A percentile compares a stretch with the other conserved stretches of the same genome.
These are phyloP conservation scores for Coemansia reversa DNA, from an alignment of 192 early-diverging fungal genomes.

Conservation along the genomic window DNA sequence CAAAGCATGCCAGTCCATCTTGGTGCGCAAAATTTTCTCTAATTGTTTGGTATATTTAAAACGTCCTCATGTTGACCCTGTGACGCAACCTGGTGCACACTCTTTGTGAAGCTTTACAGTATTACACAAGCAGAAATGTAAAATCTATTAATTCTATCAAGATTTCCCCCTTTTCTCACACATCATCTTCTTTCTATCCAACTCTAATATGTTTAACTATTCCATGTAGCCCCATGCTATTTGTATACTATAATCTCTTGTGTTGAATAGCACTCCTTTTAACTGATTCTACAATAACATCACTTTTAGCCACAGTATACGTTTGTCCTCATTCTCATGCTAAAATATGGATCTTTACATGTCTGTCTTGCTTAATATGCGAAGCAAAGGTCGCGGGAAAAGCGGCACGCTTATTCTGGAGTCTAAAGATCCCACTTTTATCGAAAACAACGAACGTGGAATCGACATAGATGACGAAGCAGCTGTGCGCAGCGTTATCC, in stretches of 20 bases:
- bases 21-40: neutral
- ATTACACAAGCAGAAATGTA: neutral
- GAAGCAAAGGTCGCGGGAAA: neutral
- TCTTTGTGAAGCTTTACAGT: neutral
- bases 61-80: neutral
- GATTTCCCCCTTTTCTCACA: neutral
- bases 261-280: neutral
- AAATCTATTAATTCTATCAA: neutral
- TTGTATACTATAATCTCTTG: neutral
- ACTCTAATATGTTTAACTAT: neutral
- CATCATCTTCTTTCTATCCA: neutral
- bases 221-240: neutral
- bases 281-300: neutral
- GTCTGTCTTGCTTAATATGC: slow-evolving; percentile 26
- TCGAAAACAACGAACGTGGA: neutral
- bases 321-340: neutral
- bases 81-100: neutral
- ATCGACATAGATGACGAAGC: slow-evolving; percentile 19
- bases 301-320: neutral
- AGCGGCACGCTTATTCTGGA: slow-evolving; percentile 10
- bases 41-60: neutral
- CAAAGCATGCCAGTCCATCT: neutral
- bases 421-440: neutral
- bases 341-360: slow-evolving; percentile 27
- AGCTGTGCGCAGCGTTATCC: slow-evolving; percentile 15